Conservation (phyloP, 208 protist genomes). For the Herpetomonas tarakana region DNA sequence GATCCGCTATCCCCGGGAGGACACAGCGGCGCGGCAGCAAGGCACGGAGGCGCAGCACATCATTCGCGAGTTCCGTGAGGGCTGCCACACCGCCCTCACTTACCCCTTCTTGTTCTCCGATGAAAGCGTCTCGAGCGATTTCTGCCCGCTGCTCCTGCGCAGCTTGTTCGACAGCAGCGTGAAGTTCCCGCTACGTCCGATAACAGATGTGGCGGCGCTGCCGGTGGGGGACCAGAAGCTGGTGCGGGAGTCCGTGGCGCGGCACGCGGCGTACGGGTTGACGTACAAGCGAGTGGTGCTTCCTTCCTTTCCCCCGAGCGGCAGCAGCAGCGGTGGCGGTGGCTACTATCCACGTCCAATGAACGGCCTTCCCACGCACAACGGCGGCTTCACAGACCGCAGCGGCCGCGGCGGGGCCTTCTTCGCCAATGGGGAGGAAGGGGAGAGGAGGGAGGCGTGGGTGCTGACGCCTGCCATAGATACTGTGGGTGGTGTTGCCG, state of each 20-base stretch:
- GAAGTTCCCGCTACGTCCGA: slow-evolving; percentile 40
- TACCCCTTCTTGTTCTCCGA: slow-evolving; percentile 26
- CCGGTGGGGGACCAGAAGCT: slow-evolving; percentile 30
- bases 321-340: slow-evolving; percentile 10
- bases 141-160: slow-evolving; percentile 48
- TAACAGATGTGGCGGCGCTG: slow-evolving; percentile 30
- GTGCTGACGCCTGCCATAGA: too few species aligned
- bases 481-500: too few species aligned
- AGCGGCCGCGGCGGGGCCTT: too few species aligned
- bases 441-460: too few species aligned
- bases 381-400: too few species aligned
- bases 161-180: slow-evolving; percentile 55
- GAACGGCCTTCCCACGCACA: too few species aligned
- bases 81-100: slow-evolving; percentile 27
- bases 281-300: too few species aligned
- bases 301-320: too few species aligned
- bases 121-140: slow-evolving; percentile 29
- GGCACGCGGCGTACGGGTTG: slow-evolving; percentile 70
- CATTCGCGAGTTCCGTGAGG: slow-evolving; percentile 36
- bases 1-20: slow-evolving; percentile 44
- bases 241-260: slow-evolving; percentile 38
- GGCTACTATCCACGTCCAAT: too few species aligned
- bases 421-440: too few species aligned
- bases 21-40: slow-evolving; percentile 22
- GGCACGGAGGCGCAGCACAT: slow-evolving; percentile 34